These are phyloP conservation scores for Cercophora scortea DNA, from an alignment of 495 filamentous ascomycete genomes.

Conservation along the genomic window DNA sequence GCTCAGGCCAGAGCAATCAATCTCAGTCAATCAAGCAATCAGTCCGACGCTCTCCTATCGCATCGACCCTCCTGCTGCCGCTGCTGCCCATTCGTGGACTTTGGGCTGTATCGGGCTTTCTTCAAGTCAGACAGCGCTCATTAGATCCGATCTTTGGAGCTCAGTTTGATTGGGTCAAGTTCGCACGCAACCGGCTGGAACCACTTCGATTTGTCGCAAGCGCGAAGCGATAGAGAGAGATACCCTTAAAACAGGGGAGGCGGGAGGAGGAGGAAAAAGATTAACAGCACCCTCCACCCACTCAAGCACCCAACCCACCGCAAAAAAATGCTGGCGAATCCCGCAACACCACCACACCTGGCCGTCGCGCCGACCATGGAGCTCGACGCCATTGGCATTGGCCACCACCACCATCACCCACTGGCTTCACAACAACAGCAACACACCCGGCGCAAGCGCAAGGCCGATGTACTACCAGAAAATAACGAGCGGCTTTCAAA, in stretches of 20 bases:
- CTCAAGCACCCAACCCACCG: neutral
- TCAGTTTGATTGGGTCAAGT: too few relatives aligned
- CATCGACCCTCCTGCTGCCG: neutral
- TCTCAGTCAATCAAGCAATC: neutral
- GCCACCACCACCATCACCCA: conserved; percentile 3
- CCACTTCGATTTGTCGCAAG: too few relatives aligned
- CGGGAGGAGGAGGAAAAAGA: neutral
- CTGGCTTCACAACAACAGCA: conserved; percentile 3
- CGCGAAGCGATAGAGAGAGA: too few relatives aligned
- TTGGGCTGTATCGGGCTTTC: conserved; percentile 10
- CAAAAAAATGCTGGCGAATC: conserved; percentile 11
- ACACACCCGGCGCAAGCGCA: conserved; percentile 38
- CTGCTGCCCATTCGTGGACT: neutral
- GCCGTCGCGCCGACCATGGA: neutral
- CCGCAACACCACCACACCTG: conserved; percentile 2
- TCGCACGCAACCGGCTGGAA: too few relatives aligned
- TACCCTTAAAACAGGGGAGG: neutral
- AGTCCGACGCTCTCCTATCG: too few relatives aligned
- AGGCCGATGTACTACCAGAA: conserved; percentile 39
- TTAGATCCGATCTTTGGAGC: too few relatives aligned
- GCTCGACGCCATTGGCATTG: conserved; percentile 14
- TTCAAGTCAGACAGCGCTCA: neutral
- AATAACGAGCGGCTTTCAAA: conserved; percentile 61
- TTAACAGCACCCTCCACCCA: neutral
- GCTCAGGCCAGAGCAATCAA: neutral